Evolutionary conservation across 352 stramenopile genomes (phyloP).

Genomic region (Pythium vanterpoolii): DNA sequence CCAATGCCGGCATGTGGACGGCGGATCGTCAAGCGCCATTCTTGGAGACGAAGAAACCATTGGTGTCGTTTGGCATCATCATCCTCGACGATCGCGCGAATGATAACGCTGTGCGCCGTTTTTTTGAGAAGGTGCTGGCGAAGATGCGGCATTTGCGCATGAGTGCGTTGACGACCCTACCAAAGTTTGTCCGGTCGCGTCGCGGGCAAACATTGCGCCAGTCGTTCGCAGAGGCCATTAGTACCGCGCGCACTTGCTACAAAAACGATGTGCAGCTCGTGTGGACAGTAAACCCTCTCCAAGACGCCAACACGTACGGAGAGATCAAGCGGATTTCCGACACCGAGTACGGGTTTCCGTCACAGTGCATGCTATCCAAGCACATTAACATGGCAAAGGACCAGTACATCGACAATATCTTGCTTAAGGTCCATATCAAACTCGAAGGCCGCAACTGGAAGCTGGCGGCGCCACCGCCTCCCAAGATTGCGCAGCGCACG

Average conservation of each 20-base stretch:
- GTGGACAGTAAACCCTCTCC: constrained; percentile 53
- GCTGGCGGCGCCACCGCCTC: constrained; percentile 36
- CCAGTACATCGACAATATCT: constrained; percentile 72
- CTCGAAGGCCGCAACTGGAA: constrained; percentile 63
- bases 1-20: constrained; percentile 27
- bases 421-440: constrained; percentile 82
- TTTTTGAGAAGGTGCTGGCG: constrained; percentile 53
- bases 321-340: constrained; percentile 80
- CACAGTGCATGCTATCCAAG: constrained; percentile 76
- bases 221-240: constrained; percentile 41
- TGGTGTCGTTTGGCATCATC: constrained; percentile 16
- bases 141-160: constrained; percentile 64
- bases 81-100: background rate
- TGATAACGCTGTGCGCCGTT: constrained; percentile 29
- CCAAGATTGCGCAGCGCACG: constrained; percentile 45
- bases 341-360: constrained; percentile 63
- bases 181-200: constrained; percentile 41
- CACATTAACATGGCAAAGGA: constrained; percentile 53
- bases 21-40: constrained; percentile 37
- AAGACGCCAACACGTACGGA: constrained; percentile 46
- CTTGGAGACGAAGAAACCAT: background rate
- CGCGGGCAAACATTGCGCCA: constrained; percentile 34
- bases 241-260: constrained; percentile 31
- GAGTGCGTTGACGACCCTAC: constrained; percentile 27
- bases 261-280: constrained; percentile 36